Conservation (phyloP, 73 alveolate species). For the Paraurostyla sp. region DNA sequence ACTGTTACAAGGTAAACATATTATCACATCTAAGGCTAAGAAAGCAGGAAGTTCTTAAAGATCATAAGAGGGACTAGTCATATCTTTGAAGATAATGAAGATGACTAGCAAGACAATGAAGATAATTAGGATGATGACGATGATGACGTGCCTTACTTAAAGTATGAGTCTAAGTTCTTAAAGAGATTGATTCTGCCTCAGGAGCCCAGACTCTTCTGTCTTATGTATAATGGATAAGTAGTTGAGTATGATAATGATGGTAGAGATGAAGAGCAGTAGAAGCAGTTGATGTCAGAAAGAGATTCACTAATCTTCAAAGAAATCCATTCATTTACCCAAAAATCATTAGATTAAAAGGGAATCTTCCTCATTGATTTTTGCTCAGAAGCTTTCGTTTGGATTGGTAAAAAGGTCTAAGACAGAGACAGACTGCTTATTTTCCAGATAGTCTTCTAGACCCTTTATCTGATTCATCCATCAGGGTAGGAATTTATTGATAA, state of each 20-base stretch:
- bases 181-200: slow-evolving; percentile 5
- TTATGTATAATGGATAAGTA: background rate
- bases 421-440: slow-evolving; percentile 29
- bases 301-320: slow-evolving; percentile 59
- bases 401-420: slow-evolving; percentile 54
- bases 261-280: slow-evolving; percentile 16
- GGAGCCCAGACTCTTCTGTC: slow-evolving; percentile 64
- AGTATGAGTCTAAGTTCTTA: slow-evolving; percentile 52
- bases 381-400: slow-evolving; percentile 70
- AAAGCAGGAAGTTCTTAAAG: slow-evolving; percentile 19
- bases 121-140: slow-evolving; percentile 3
- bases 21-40: slow-evolving; percentile 36
- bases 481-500: slow-evolving; percentile 16
- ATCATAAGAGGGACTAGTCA: background rate
- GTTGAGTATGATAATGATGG: slow-evolving; percentile 45
- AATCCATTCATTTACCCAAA: slow-evolving; percentile 37
- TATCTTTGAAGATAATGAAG: background rate
- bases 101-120: background rate
- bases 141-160: slow-evolving; percentile 1
- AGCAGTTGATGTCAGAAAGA: slow-evolving; percentile 10
- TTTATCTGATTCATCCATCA: background rate
- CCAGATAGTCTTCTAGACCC: slow-evolving; percentile 14
- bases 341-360: slow-evolving; percentile 47
- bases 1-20: background rate
- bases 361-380: slow-evolving; percentile 39